Conservation (phyloP, 345 rosid species). For the Sonneratia caseolaris region DNA sequence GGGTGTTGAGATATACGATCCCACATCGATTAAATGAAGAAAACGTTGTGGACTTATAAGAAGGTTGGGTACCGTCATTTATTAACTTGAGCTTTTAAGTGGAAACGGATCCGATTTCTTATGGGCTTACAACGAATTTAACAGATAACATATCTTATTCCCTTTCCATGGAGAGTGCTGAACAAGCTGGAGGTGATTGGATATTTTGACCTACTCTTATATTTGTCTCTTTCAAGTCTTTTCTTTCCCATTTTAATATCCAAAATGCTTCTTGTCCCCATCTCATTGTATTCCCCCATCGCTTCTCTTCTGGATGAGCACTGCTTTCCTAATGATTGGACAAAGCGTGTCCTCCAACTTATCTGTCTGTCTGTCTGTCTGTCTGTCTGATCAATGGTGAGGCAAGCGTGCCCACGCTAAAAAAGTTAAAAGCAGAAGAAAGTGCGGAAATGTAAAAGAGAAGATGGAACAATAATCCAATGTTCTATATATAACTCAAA, state of each 20-base stretch:
- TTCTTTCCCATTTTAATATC: neutral
- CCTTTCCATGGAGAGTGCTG: neutral
- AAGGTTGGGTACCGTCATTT: too few species aligned
- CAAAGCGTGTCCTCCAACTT: neutral
- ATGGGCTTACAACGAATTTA: too few species aligned
- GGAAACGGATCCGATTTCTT: too few species aligned
- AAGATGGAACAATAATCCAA: neutral
- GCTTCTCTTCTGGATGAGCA: neutral
- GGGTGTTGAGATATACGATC: too few species aligned
- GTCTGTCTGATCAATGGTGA: neutral
- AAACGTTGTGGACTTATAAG: too few species aligned
- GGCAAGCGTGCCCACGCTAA: neutral
- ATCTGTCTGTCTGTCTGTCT: neutral
- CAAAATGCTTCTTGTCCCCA: neutral
- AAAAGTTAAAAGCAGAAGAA: neutral
- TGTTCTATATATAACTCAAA: neutral
- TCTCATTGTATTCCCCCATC: neutral
- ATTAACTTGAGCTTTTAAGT: too few species aligned
- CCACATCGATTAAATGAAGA: too few species aligned
- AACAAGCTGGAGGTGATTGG: neutral
- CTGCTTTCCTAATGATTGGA: slow-evolving; percentile 1
- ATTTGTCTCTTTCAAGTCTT: neutral
- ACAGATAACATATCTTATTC: neutral
- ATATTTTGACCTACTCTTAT: neutral
- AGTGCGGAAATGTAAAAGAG: neutral